Evolutionary conservation across 495 filamentous ascomycete species (phyloP), one percentile per base, ranked within the genome.

Genomic region (Barbatosphaeria neglecta): DNA sequence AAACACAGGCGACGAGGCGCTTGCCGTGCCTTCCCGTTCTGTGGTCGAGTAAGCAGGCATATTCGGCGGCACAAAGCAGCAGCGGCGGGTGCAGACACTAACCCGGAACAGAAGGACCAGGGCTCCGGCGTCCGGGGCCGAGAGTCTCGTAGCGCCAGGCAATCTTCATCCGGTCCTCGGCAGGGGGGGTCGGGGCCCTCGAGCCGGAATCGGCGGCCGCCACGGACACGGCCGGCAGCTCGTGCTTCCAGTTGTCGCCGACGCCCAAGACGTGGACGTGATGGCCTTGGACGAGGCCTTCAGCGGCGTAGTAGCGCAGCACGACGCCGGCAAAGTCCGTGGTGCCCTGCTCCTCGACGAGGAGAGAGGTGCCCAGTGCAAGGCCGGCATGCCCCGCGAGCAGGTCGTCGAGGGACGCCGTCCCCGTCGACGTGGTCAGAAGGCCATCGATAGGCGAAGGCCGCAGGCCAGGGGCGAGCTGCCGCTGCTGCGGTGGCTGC

Each of bases 91-190:
- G n/a, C n/a, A n/a, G n/a, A n/a, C 39, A 22, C 54, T 47, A 44
- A 60, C 70, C 81, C 75, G 75, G 74, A 52, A 73, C 68, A 39
- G 70, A 70, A 35, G 72, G 70, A 45, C 22, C 78, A 67, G 66
- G 78, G 74, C 41, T 35, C 31, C 31, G 43, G n/a, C 49, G 44
- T 4, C 43, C 31, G 31, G 84, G 80, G 19, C 87, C 84, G 50
- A 96, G 61, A 17, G 81, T 77, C 61, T 96, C 90, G 66, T 98
- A 98, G 62, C 92, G 70, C 92, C 92, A 98, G 9, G 92, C 92
- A 63, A 98, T 98, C 68, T 95, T 96, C 92, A 98, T 98, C 62
- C 79, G 83, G 46, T 93, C 87, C 24, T 75, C 72, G 11, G 60
- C 52, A 2, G 63, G 39, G 0, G 55, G 18, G 1, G 62, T 53